Percentiles rank a stretch among this genome's conserved stretches.
Conservation (phyloP, 139 green algal genomes). For the Tetradesmus lagerheimii region DNA sequence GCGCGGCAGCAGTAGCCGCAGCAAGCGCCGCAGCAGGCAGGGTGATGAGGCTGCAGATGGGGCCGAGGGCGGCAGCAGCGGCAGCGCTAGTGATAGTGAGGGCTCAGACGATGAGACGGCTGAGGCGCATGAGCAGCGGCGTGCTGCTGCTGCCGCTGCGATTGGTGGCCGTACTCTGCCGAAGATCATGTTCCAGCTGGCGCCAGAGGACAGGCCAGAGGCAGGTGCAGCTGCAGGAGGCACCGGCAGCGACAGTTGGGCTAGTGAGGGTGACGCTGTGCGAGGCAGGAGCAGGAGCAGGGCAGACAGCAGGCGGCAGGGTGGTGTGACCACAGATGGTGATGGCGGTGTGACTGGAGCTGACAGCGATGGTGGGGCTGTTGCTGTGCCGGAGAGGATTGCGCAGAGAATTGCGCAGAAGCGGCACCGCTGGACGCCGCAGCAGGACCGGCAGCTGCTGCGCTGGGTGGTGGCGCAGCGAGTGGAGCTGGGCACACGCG, state of each 20-base stretch:
- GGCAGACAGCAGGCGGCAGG: background rate
- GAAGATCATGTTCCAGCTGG: slow-evolving; percentile 2
- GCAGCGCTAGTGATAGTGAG: slow-evolving; percentile 6
- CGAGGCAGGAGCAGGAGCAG: background rate
- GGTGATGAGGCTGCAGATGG: background rate
- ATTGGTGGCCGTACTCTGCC: background rate
- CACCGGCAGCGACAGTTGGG: background rate
- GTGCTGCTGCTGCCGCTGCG: background rate
- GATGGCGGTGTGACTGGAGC: background rate
- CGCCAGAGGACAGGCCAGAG: background rate
- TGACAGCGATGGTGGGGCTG: slow-evolving; percentile 1
- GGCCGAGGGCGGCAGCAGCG: background rate
- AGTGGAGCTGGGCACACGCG: slow-evolving; percentile 31
- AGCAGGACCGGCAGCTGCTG: slow-evolving; percentile 44
- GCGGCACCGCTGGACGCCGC: slow-evolving; percentile 37
- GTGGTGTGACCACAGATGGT: background rate
- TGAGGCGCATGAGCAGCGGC: background rate
- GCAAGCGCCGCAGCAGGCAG: background rate
- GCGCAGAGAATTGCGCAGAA: slow-evolving; percentile 7
- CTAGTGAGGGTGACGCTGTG: background rate
- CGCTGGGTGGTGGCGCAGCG: slow-evolving; percentile 21
- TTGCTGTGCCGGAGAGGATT: background rate
- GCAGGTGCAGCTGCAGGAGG: background rate
- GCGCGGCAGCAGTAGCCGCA: background rate
- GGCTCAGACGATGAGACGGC: background rate